Conservation (phyloP, 345 rosid species). For the Pugionium dolabratum region DNA sequence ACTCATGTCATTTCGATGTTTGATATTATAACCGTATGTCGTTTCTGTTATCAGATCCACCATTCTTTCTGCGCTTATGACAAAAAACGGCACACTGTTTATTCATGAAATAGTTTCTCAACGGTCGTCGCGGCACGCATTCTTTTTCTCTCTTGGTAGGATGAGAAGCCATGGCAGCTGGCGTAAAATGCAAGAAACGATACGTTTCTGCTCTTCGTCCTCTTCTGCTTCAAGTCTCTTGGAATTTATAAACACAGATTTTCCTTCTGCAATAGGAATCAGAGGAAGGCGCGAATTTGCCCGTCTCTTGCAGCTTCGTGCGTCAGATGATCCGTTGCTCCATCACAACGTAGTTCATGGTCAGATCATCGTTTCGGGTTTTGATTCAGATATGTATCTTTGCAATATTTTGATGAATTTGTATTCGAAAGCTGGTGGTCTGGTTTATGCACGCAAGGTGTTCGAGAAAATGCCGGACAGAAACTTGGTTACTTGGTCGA, state of each 20-base stretch:
- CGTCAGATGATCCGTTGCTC: conserved; percentile 28
- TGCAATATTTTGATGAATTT: conserved; percentile 47
- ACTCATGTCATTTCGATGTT: conserved; percentile 4
- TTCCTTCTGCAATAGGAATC: conserved; percentile 27
- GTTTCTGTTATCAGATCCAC: conserved; percentile 14
- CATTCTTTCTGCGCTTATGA: conserved; percentile 11
- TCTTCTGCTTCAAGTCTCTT: conserved; percentile 30
- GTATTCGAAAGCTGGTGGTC: conserved; percentile 35
- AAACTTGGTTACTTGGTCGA: conserved; percentile 74
- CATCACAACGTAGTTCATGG: conserved; percentile 49
- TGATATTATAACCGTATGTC: conserved; percentile 8
- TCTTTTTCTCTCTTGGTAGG: conserved; percentile 8
- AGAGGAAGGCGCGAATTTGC: conserved; percentile 44
- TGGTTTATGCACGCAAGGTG: conserved; percentile 47
- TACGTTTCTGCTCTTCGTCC: conserved; percentile 28
- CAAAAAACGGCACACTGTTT: conserved; percentile 27
- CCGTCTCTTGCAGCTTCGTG: conserved; percentile 45
- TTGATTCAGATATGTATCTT: conserved; percentile 48
- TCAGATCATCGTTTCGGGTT: conserved; percentile 48
- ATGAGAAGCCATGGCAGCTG: conserved; percentile 32
- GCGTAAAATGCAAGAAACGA: conserved; percentile 27
- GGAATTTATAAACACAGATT: conserved; percentile 23
- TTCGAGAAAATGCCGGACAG: conserved; percentile 60
- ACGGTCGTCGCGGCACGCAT: neutral
- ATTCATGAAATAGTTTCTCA: neutral